Evolutionary conservation across 305 asterid genomes (phyloP).

Genomic region (Ajuga reptans): DNA sequence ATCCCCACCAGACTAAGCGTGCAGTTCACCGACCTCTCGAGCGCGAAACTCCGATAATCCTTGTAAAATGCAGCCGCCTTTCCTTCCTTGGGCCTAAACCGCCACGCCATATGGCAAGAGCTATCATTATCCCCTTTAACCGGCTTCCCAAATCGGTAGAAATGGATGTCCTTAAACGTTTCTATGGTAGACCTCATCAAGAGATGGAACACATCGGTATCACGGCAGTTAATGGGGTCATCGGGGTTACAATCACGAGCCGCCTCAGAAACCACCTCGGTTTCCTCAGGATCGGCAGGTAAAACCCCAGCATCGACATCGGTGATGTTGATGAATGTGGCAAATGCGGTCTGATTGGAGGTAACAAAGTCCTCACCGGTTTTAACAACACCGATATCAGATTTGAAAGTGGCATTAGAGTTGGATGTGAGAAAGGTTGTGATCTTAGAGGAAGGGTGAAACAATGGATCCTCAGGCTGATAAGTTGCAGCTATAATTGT

Average conservation of each 20-base stretch:
- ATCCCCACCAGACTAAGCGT: conserved; percentile 55
- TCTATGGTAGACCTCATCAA: conserved; percentile 75
- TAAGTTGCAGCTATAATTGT: conserved; percentile 83
- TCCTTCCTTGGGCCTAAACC: conserved; percentile 82
- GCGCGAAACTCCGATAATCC: conserved; percentile 64
- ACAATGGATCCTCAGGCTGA: conserved; percentile 78
- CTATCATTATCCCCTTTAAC: conserved; percentile 45
- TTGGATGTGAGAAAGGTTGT: conserved; percentile 62
- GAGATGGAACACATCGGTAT: conserved; percentile 67
- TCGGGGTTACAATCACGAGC: conserved; percentile 34
- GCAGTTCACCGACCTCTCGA: conserved; percentile 54
- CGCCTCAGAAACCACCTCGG: neutral
- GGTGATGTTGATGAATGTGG: conserved; percentile 48
- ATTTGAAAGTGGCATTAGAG: conserved; percentile 64
- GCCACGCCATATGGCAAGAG: conserved; percentile 91
- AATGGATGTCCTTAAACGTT: conserved; percentile 54
- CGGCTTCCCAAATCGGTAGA: conserved; percentile 74
- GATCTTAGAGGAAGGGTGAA: conserved; percentile 74
- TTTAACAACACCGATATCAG: conserved; percentile 58
- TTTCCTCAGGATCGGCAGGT: conserved; percentile 5
- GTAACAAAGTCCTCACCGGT: conserved; percentile 84
- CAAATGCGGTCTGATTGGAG: conserved; percentile 57
- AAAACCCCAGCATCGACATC: conserved; percentile 44
- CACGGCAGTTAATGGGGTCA: conserved; percentile 64
- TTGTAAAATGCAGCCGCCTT: conserved; percentile 60